Evolutionary conservation across 257 asterid species (phyloP), one percentile per base, ranked within the genome.

Genomic region (Ballota nigra): DNA sequence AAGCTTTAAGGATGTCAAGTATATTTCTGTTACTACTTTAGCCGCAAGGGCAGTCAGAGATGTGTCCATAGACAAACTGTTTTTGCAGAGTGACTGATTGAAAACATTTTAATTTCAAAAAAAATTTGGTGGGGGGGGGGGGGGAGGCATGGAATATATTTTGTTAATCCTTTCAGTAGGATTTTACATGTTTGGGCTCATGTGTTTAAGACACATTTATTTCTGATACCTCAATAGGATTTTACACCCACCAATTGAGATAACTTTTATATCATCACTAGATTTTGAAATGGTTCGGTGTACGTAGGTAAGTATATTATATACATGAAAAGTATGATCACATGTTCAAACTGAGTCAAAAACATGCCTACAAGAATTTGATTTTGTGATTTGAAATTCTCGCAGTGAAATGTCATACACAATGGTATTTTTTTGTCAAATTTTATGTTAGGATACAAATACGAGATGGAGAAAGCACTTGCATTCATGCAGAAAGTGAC

Each of bases 301-400:
- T n/a, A 16, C 5, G 22, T 47, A 47, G 55, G 22, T 47, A n/a
- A 47, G 10, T 16, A 0, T 31, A n/a, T 69, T 16, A 1, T 22
- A 34, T 8, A 34, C 55, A 60, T 31, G 34, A 45, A 59, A n/a
- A 75, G 60, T 41, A 34, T 34, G 22, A 26, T 60, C 12, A 3
- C 33, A 22, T 69, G 62, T 61, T 51, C 57, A 49, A 67, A 72
- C 71, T 52, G 43, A 8, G 24, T 71, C 7, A 0, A 2, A 53
- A 34, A 56, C 51, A 63, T 10, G 34, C 7, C 63, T 51, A 61
- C 5, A n/a, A 62, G 52, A 10, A 18, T 40, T 40, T 20, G 13
- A 62, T 52, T 63, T 49, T n/a, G n/a, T n/a, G n/a, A n/a, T n/a
- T n/a, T n/a, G n/a, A n/a, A n/a, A n/a, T n/a, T 20, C 40, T 2